Conservation (phyloP, 1,284 basidiomycete genomes). For the Dichomitus squalens region DNA sequence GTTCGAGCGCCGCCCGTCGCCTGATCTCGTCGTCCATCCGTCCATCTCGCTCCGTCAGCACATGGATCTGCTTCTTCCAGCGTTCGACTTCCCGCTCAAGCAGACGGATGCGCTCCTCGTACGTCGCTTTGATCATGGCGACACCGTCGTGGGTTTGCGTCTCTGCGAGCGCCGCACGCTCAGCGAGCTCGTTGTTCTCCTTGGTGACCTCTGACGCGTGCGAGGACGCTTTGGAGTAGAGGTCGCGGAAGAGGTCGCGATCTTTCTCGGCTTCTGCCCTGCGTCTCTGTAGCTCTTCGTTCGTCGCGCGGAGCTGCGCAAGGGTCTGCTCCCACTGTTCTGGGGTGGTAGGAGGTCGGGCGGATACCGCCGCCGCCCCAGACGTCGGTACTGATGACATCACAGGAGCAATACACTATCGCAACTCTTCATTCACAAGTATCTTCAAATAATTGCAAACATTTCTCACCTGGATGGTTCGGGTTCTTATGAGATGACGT, state of each 20-base stretch:
- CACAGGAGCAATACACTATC: neutral
- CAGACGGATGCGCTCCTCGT: slow-evolving; percentile 45
- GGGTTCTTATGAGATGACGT: too few species aligned
- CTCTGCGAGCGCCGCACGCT: slow-evolving; percentile 52
- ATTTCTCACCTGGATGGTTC: neutral
- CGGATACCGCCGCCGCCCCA: neutral
- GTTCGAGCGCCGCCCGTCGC: slow-evolving; percentile 54
- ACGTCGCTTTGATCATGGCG: slow-evolving; percentile 45
- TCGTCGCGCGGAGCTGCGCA: slow-evolving; percentile 23
- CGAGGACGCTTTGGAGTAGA: slow-evolving; percentile 28
- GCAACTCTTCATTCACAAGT: too few species aligned
- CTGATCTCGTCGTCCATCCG: slow-evolving; percentile 63
- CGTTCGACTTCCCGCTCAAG: slow-evolving; percentile 49
- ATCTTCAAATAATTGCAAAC: neutral
- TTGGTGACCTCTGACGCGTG: slow-evolving; percentile 25
- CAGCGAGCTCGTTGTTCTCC: slow-evolving; percentile 57
- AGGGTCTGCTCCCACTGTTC: slow-evolving; percentile 21
- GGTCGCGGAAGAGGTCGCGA: slow-evolving; percentile 29
- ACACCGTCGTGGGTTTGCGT: slow-evolving; percentile 55
- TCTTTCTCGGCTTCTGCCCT: slow-evolving; percentile 28
- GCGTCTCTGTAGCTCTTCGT: slow-evolving; percentile 26
- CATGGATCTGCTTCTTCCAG: slow-evolving; percentile 46
- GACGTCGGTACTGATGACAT: neutral
- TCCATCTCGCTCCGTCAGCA: slow-evolving; percentile 55
- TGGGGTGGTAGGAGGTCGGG: neutral